Percentiles rank a stretch among this genome's conserved stretches.
Conservation (phyloP, 441 rosid species). For the Croton laevigatus region DNA sequence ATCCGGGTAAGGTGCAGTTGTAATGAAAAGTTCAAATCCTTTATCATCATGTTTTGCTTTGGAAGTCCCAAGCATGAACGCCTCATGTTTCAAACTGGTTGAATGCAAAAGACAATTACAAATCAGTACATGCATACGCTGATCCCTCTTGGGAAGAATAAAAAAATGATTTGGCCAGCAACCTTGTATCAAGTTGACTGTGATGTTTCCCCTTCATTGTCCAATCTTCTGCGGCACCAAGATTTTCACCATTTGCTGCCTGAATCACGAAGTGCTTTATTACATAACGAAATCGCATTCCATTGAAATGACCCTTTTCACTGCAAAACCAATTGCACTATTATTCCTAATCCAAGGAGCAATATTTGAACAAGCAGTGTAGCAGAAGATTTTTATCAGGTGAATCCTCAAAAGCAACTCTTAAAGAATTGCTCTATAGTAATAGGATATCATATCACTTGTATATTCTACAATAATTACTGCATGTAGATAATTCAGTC, state of each 20-base stretch:
- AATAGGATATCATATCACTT: neutral
- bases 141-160: neutral
- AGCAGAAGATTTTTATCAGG: neutral
- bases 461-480: neutral
- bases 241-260: constrained; percentile 56
- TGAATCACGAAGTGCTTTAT: constrained; percentile 84
- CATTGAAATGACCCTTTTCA: constrained; percentile 75
- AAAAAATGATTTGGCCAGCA: neutral
- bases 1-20: constrained; percentile 91
- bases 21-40: constrained; percentile 69
- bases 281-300: constrained; percentile 71
- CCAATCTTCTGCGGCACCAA: constrained; percentile 69
- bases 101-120: constrained; percentile 6
- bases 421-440: neutral
- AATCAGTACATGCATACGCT: neutral
- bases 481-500: neutral
- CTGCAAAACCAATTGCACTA: constrained; percentile 42
- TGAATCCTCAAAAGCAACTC: neutral
- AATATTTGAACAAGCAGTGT: neutral
- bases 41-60: constrained; percentile 56
- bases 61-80: constrained; percentile 86
- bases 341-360: neutral
- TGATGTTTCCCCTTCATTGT: constrained; percentile 64
- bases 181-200: constrained; percentile 63
- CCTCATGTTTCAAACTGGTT: constrained; percentile 80